Conservation (phyloP, 495 filamentous ascomycete species). For the Massariosphaeria phaeospora region DNA sequence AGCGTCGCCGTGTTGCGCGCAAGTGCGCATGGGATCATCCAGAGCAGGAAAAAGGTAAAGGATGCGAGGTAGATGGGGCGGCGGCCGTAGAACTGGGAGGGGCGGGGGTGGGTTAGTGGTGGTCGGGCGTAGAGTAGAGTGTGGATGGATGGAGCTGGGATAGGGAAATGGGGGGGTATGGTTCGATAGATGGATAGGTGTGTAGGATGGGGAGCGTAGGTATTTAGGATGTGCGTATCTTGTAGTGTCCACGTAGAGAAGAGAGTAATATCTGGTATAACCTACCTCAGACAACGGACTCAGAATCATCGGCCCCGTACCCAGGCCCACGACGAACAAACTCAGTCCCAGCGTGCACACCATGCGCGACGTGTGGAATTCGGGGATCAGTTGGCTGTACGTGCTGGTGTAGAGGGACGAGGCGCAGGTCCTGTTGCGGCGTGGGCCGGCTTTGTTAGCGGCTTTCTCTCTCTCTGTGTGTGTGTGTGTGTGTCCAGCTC, state of each 20-base stretch:
- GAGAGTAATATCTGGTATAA: no score
- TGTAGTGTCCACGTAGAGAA: no score
- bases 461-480: not conserved
- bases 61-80: conserved; percentile 77
- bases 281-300: conserved; percentile 58
- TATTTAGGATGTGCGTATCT: no score
- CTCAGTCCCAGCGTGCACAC: conserved; percentile 42
- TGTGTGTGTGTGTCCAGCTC: no score
- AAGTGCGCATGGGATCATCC: conserved; percentile 82
- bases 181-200: no score
- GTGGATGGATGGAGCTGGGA: no score
- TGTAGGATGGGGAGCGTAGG: no score
- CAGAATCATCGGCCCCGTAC: conserved; percentile 67
- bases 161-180: no score
- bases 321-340: conserved; percentile 43
- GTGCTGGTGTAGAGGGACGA: conserved; percentile 86
- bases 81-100: conserved; percentile 88
- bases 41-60: conserved; percentile 74
- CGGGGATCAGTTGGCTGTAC: conserved; percentile 73
- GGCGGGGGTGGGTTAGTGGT: no score
- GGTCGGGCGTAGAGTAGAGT: no score
- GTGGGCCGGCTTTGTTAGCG: conserved; percentile 4
- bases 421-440: conserved; percentile 63
- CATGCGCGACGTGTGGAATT: conserved; percentile 64
- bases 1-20: conserved; percentile 79